These are phyloP conservation scores for Ustilago vetiveriae DNA, from an alignment of 1,284 basidiomycete genomes.

Conservation along the genomic window DNA sequence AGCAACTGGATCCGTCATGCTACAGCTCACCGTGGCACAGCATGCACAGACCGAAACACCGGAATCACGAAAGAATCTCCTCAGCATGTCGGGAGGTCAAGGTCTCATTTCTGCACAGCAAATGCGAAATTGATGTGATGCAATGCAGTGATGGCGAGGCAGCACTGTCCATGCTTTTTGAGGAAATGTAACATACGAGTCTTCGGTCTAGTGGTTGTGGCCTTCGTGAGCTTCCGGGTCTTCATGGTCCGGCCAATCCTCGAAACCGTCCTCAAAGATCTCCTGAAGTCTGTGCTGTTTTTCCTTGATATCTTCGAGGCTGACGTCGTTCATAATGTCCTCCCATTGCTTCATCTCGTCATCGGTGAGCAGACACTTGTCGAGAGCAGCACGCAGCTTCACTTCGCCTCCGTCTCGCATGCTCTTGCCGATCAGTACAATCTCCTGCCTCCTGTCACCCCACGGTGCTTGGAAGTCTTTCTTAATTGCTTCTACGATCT, in stretches of 20 bases:
- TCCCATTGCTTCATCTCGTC: conserved; percentile 68
- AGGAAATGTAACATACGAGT: neutral
- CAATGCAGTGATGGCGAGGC: neutral
- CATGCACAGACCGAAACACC: too few species aligned
- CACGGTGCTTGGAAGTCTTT: conserved; percentile 69
- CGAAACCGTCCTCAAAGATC: conserved; percentile 68
- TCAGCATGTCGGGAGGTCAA: too few species aligned
- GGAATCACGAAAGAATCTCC: too few species aligned
- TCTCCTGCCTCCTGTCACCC: conserved; percentile 70
- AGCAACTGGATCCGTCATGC: neutral
- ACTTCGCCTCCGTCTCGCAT: conserved; percentile 62
- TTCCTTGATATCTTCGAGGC: conserved; percentile 6
- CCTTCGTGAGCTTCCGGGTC: conserved; percentile 56
- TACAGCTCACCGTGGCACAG: neutral
- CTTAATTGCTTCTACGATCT: conserved; percentile 68
- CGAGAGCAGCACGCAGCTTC: conserved; percentile 66
- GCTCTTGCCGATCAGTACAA: conserved; percentile 68
- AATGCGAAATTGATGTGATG: neutral
- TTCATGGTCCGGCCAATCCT: conserved; percentile 67
- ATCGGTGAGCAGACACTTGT: conserved; percentile 68
- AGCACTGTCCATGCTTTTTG: conserved; percentile 2
- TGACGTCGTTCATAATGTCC: conserved; percentile 66
- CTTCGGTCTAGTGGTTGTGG: conserved; percentile 26
- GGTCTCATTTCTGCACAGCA: too few species aligned
- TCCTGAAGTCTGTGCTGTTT: conserved; percentile 64